Conservation (phyloP, 805 yeast genomes). For the Lipomyces anomalus region DNA sequence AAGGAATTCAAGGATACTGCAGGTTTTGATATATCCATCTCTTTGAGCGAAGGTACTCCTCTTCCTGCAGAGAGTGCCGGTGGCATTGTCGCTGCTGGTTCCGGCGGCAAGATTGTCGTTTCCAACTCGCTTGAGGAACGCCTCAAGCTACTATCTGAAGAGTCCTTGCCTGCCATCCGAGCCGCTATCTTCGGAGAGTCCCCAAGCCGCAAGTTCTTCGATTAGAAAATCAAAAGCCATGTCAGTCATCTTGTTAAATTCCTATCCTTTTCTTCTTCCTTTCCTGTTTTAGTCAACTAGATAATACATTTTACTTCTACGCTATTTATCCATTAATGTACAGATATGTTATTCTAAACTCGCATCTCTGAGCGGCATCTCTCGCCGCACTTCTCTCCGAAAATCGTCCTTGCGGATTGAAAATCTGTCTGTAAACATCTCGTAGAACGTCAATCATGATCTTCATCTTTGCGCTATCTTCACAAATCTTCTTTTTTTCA, state of each 20-base stretch:
- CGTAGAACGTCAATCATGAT: constrained; percentile 4
- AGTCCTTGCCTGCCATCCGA: constrained; percentile 88
- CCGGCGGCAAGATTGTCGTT: constrained; percentile 76
- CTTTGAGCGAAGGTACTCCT: constrained; percentile 50
- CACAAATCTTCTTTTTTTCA: too few relatives aligned
- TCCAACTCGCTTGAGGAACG: constrained; percentile 94
- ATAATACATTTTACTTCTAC: background rate
- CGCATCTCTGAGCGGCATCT: constrained; percentile 11
- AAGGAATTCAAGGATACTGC: constrained; percentile 59
- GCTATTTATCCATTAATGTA: constrained; percentile 2
- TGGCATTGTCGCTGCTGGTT: constrained; percentile 71
- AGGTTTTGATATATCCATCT: constrained; percentile 49
- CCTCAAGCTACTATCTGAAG: constrained; percentile 71
- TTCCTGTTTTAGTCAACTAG: background rate
- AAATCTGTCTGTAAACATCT: constrained; percentile 7
- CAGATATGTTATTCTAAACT: constrained; percentile 11
- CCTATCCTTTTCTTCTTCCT: constrained; percentile 1
- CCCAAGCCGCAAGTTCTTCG: constrained; percentile 81
- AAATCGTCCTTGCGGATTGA: constrained; percentile 13
- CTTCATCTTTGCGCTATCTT: constrained; percentile 9
- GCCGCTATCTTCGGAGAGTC: constrained; percentile 69
- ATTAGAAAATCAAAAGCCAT: constrained; percentile 38
- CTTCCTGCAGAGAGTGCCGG: constrained; percentile 68
- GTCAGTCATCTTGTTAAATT: background rate
- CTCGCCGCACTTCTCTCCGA: constrained; percentile 18